phyloP scores from a whole-genome alignment of 2,329 filamentous ascomycete species.

The Penicillium sp. region DNA sequence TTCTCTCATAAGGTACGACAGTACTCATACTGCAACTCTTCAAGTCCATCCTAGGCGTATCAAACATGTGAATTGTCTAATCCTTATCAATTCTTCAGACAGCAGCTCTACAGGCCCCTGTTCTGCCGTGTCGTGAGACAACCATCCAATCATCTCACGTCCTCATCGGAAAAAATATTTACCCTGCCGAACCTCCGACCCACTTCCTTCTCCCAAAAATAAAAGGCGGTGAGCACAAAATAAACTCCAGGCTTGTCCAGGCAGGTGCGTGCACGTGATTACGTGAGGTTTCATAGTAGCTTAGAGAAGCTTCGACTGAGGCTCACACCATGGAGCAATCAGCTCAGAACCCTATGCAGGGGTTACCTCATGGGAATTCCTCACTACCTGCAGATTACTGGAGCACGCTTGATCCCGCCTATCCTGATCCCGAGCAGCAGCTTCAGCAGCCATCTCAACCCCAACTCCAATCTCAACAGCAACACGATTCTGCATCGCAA shows the following conservation, averaged over 20 bases:
- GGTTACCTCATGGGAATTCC: conserved; percentile 29
- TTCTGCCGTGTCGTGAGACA: conserved; percentile 6
- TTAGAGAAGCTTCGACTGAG: conserved; percentile 7
- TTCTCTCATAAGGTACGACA: conserved; percentile 12
- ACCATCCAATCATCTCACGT: conserved; percentile 9
- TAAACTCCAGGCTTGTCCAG: not conserved
- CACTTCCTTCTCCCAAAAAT: not conserved
- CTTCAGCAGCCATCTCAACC: conserved; percentile 30
- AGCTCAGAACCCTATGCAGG: conserved; percentile 31
- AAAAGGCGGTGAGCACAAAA: conserved; percentile 12
- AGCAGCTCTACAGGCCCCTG: conserved; percentile 7
- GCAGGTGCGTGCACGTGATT: conserved; percentile 12
- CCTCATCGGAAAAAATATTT: conserved; percentile 4
- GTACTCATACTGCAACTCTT: conserved; percentile 10
- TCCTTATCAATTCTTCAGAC: conserved; percentile 15
- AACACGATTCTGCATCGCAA: conserved; percentile 21
- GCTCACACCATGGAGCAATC: conserved; percentile 39
- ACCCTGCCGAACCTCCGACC: not conserved
- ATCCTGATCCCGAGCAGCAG: conserved; percentile 27
- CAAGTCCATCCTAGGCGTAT: conserved; percentile 11
- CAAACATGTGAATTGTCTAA: conserved; percentile 12
- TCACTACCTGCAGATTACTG: conserved; percentile 40
- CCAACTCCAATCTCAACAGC: conserved; percentile 24
- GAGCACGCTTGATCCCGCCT: conserved; percentile 38
- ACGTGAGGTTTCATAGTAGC: conserved; percentile 4